Percentiles rank a stretch among this genome's conserved stretches.
Evolutionary conservation across 73 alveolate species (phyloP).

Genomic region (Paramecium caudatum): DNA sequence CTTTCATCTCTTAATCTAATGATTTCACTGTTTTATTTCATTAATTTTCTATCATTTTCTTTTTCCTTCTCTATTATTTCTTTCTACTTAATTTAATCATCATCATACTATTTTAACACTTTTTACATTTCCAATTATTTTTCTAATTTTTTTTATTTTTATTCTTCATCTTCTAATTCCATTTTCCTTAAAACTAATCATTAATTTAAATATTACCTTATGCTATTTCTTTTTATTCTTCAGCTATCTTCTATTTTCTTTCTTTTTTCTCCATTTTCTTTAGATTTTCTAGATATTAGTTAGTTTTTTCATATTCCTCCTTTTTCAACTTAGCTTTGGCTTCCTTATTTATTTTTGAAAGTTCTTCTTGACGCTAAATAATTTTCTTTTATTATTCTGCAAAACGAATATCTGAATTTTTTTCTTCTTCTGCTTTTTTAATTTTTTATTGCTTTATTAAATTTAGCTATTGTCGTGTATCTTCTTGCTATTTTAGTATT

Average conservation of each 20-base stretch:
- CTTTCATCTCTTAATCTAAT: neutral
- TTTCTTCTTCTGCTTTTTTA: conserved; percentile 7
- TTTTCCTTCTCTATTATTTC: conserved; percentile 23
- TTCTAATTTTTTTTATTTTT: conserved; percentile 34
- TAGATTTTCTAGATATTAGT: conserved; percentile 17
- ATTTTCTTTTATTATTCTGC: conserved; percentile 22
- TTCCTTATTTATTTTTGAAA: conserved; percentile 36
- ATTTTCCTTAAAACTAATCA: conserved; percentile 22
- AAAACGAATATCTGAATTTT: neutral
- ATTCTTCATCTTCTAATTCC: conserved; percentile 51
- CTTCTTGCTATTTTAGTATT: neutral
- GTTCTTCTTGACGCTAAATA: neutral
- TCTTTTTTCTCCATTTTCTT: conserved; percentile 58
- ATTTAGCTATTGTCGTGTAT: neutral
- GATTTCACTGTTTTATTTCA: conserved; percentile 61
- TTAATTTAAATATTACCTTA: neutral
- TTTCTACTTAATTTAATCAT: neutral
- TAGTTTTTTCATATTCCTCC: neutral
- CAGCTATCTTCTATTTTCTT: conserved; percentile 12
- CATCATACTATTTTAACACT: conserved; percentile 26
- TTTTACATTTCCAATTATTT: conserved; percentile 47
- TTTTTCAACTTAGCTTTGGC: neutral
- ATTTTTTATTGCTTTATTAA: neutral
- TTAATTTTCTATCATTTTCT: conserved; percentile 39
- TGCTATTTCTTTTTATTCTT: conserved; percentile 53